These are phyloP conservation scores for Euphrasia confusa DNA, from an alignment of 257 asterid species.

Conservation along the genomic window DNA sequence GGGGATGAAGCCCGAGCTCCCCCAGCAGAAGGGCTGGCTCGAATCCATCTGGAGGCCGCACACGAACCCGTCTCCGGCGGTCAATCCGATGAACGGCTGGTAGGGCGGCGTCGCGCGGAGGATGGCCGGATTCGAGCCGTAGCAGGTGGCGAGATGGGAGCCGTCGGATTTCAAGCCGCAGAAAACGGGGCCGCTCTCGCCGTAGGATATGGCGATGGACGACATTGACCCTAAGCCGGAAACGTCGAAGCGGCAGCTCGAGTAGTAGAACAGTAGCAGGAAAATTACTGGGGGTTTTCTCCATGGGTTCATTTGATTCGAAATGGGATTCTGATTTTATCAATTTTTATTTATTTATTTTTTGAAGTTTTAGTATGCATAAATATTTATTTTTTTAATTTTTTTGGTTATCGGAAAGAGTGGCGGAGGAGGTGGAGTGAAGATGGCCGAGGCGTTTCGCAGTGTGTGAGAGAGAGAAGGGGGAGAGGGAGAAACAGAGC, in stretches of 20 bases:
- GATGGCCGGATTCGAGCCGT: slow-evolving; percentile 68
- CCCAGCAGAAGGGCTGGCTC: slow-evolving; percentile 84
- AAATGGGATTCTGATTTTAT: neutral
- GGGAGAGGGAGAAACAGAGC: slow-evolving; percentile 31
- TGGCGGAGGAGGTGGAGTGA: slow-evolving; percentile 31
- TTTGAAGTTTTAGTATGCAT: neutral
- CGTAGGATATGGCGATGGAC: slow-evolving; percentile 78
- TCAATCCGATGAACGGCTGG: slow-evolving; percentile 53
- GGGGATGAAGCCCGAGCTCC: slow-evolving; percentile 55
- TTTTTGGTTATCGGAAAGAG: neutral
- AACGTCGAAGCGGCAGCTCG: slow-evolving; percentile 28
- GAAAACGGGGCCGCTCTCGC: slow-evolving; percentile 79
- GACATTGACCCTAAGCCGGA: slow-evolving; percentile 86
- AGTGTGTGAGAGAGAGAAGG: slow-evolving; percentile 23
- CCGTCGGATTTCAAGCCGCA: slow-evolving; percentile 86
- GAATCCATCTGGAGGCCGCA: slow-evolving; percentile 70
- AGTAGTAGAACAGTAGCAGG: slow-evolving; percentile 30
- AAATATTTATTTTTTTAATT: too few species aligned
- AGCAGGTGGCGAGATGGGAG: slow-evolving; percentile 68
- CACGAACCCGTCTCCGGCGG: slow-evolving; percentile 77
- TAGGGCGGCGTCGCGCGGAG: slow-evolving; percentile 56
- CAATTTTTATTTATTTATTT: too few species aligned
- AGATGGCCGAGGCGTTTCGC: slow-evolving; percentile 26
- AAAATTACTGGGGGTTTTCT: slow-evolving; percentile 24
- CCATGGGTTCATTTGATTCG: slow-evolving; percentile 25